Evolutionary conservation across 306 rosid genomes (phyloP).

Genomic region (Corylus americana): DNA sequence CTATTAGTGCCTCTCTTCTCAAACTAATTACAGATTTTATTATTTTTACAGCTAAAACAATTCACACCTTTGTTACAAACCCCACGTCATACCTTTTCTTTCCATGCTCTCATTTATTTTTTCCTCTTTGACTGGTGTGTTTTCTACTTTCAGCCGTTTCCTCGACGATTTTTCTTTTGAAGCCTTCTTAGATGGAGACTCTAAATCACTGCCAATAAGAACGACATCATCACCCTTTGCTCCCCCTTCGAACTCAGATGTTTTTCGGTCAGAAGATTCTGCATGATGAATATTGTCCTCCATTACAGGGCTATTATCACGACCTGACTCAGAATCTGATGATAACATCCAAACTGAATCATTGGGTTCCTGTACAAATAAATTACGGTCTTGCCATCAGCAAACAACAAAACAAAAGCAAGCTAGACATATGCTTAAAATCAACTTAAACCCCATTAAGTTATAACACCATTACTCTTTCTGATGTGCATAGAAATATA

Average conservation of each 20-base stretch:
- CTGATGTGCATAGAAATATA: background rate
- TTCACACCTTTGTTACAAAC: background rate
- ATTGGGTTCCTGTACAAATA: conserved; percentile 46
- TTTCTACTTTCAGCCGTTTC: conserved; percentile 41
- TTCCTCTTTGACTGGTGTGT: conserved; percentile 41
- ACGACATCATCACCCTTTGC: conserved; percentile 34
- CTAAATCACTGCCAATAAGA: conserved; percentile 36
- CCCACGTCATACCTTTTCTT: conserved; percentile 43
- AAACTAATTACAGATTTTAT: conserved; percentile 1
- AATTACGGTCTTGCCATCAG: conserved; percentile 31
- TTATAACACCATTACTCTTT: background rate
- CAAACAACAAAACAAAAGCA: background rate
- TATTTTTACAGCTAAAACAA: background rate
- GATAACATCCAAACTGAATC: conserved; percentile 58
- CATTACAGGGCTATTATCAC: conserved; percentile 36
- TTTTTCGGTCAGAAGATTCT: conserved; percentile 40
- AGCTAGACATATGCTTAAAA: background rate
- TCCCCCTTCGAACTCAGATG: conserved; percentile 32
- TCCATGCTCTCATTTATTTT: conserved; percentile 37
- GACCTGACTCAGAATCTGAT: conserved; percentile 73
- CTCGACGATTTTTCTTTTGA: conserved; percentile 42
- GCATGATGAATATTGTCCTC: conserved; percentile 39
- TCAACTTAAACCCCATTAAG: background rate
- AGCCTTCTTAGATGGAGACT: conserved; percentile 53
- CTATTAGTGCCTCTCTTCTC: background rate